Evolutionary conservation across 306 rosid species (phyloP).

Genomic region (Canavalia gladiata): DNA sequence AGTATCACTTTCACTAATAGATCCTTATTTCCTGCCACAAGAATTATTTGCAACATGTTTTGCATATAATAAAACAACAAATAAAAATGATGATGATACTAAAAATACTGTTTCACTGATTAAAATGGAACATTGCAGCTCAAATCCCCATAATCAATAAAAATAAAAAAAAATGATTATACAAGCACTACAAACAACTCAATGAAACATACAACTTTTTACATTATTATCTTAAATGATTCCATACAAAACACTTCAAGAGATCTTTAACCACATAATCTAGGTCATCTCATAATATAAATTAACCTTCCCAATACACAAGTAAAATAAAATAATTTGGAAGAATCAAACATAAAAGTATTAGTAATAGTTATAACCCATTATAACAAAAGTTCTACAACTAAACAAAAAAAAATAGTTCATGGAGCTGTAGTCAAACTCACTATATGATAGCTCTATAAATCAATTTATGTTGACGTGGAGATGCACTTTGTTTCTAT

Average conservation of each 20-base stretch:
- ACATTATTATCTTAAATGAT: conserved; percentile 5
- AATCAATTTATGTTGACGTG: too few species aligned
- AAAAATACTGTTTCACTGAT: neutral
- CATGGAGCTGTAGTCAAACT: neutral
- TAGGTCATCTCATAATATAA: neutral
- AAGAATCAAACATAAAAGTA: neutral
- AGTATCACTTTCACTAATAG: conserved; percentile 46
- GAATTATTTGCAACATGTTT: conserved; percentile 54
- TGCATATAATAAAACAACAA: conserved; percentile 38
- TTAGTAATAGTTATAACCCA: neutral
- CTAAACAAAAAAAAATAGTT: neutral
- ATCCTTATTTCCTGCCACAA: conserved; percentile 54
- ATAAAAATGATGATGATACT: conserved; percentile 16
- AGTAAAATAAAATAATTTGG: neutral
- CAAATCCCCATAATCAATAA: neutral
- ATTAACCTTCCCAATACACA: neutral
- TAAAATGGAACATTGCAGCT: conserved; percentile 24
- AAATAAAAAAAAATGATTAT: conserved; percentile 13
- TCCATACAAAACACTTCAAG: neutral
- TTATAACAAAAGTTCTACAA: neutral
- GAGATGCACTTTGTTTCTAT: too few species aligned
- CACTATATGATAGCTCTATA: too few species aligned
- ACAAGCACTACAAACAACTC: conserved; percentile 24
- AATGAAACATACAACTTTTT: neutral
- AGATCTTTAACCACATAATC: conserved; percentile 3